Percentiles rank a stretch among this genome's conserved stretches.
These are phyloP conservation scores for Saturnispora gosingensis DNA, from an alignment of 805 yeast genomes.

Conservation along the genomic window DNA sequence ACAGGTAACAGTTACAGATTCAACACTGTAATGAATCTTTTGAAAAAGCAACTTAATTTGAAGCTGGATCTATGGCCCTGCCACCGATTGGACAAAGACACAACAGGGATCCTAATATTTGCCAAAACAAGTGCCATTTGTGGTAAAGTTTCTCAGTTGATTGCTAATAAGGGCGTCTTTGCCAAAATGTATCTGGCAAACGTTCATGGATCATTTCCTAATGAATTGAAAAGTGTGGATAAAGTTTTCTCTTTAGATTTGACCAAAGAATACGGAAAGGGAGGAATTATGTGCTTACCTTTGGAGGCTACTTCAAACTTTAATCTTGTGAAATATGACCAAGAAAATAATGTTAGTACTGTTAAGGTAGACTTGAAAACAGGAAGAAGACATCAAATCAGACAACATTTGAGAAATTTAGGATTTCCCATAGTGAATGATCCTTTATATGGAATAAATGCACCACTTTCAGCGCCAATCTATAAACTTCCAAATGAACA, in stretches of 20 bases:
- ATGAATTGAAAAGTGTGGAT: conserved; percentile 17
- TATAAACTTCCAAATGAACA: not conserved
- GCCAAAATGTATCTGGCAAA: conserved; percentile 37
- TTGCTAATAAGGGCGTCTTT: conserved; percentile 12
- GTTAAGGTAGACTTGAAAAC: conserved; percentile 37
- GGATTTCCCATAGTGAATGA: conserved; percentile 29
- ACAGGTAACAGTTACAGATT: conserved; percentile 32
- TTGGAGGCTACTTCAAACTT: conserved; percentile 17
- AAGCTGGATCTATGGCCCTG: conserved; percentile 23
- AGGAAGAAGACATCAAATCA: conserved; percentile 46
- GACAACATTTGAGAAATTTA: conserved; percentile 41
- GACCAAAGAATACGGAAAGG: conserved; percentile 16
- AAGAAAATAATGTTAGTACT: conserved; percentile 26
- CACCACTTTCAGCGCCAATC: conserved; percentile 3
- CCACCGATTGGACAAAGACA: conserved; percentile 41
- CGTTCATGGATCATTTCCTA: conserved; percentile 33
- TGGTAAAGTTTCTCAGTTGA: not conserved
- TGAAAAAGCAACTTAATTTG: conserved; percentile 25
- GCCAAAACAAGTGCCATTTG: conserved; percentile 26
- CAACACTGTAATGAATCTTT: conserved; percentile 36
- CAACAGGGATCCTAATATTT: conserved; percentile 40
- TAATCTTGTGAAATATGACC: conserved; percentile 20
- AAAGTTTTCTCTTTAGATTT: conserved; percentile 25
- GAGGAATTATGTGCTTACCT: conserved; percentile 14
- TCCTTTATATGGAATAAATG: conserved; percentile 21